These are phyloP conservation scores for Middelhovenomyces tepae DNA, from an alignment of 805 yeast species.

Conservation along the genomic window DNA sequence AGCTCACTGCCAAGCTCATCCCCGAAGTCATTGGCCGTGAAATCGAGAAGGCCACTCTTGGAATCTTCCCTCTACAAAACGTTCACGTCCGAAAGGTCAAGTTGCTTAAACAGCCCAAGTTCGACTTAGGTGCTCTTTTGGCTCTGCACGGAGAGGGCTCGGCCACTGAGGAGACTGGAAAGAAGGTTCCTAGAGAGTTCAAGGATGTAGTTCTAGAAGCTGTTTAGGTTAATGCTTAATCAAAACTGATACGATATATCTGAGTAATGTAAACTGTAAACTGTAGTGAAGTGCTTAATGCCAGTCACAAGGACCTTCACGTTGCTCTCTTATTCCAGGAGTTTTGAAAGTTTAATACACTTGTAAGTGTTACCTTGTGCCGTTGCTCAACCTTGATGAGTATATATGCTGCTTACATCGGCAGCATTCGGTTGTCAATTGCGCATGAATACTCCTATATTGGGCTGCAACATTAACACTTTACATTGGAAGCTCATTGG, in stretches of 20 bases:
- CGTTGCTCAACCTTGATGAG: constrained; percentile 4
- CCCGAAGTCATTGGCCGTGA: constrained; percentile 99
- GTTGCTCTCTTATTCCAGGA: no score
- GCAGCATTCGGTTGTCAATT: no score
- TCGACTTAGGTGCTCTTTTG: constrained; percentile 92
- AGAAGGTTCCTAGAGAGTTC: constrained; percentile 91
- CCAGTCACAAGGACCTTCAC: no score
- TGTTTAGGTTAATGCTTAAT: no score
- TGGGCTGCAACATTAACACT: no score
- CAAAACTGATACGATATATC: no score
- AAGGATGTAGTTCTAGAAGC: constrained; percentile 97
- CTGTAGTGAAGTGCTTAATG: no score
- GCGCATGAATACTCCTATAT: no score
- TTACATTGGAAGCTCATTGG: no score
- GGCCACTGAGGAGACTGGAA: constrained; percentile 91
- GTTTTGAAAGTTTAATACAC: no score
- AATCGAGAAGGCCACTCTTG: constrained; percentile 91
- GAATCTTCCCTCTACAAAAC: constrained; percentile 96
- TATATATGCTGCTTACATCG: neutral
- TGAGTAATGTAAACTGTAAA: no score
- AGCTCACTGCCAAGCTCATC: constrained; percentile 92
- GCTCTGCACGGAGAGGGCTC: constrained; percentile 96
- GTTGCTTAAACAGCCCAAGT: constrained; percentile 97
- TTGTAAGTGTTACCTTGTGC: constrained; percentile 4
- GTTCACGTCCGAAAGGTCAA: constrained; percentile 98